Evolutionary conservation across 352 stramenopile genomes (phyloP).

Genomic region (Phytophthora pseudosyringae): DNA sequence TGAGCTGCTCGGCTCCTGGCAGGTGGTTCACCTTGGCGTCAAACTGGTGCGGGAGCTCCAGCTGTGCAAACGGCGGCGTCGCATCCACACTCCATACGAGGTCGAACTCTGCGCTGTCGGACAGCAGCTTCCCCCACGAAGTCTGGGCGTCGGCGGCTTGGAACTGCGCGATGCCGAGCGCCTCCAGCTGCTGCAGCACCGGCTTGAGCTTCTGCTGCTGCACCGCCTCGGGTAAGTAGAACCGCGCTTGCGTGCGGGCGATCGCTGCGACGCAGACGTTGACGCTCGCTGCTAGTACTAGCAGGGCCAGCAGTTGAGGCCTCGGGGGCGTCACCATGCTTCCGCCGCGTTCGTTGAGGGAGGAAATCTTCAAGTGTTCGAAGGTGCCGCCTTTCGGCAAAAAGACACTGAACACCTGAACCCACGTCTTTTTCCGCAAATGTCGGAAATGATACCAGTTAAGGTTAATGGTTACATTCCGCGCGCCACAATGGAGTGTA

Average conservation of each 20-base stretch:
- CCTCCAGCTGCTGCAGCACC: slow-evolving; percentile 56
- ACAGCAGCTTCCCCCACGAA: slow-evolving; percentile 50
- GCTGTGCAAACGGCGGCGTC: slow-evolving; percentile 38
- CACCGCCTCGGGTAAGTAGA: slow-evolving; percentile 57
- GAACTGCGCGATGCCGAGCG: slow-evolving; percentile 64
- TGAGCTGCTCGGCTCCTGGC: slow-evolving; percentile 60
- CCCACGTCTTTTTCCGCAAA: slow-evolving; percentile 13
- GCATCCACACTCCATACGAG: slow-evolving; percentile 65
- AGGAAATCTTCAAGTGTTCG: slow-evolving; percentile 26
- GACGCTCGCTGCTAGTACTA: slow-evolving; percentile 12
- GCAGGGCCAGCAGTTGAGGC: slow-evolving; percentile 15
- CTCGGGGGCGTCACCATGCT: slow-evolving; percentile 13
- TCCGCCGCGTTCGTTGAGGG: not conserved
- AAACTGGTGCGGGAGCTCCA: slow-evolving; percentile 55
- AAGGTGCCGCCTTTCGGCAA: slow-evolving; percentile 4
- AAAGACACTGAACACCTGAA: slow-evolving; percentile 1
- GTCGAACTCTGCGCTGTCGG: slow-evolving; percentile 59
- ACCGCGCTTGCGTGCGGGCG: slow-evolving; percentile 42
- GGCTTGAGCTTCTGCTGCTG: slow-evolving; percentile 41
- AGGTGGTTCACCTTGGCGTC: slow-evolving; percentile 73
- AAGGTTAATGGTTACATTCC: slow-evolving; percentile 10
- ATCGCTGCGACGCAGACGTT: not conserved
- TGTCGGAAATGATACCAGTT: slow-evolving; percentile 17
- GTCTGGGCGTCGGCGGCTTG: slow-evolving; percentile 33
- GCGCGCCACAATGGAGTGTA: not conserved